Base-by-base conservation (phyloP, 2,329 filamentous ascomycete species). In the Stachybotrys chlorohalonatus region DNA sequence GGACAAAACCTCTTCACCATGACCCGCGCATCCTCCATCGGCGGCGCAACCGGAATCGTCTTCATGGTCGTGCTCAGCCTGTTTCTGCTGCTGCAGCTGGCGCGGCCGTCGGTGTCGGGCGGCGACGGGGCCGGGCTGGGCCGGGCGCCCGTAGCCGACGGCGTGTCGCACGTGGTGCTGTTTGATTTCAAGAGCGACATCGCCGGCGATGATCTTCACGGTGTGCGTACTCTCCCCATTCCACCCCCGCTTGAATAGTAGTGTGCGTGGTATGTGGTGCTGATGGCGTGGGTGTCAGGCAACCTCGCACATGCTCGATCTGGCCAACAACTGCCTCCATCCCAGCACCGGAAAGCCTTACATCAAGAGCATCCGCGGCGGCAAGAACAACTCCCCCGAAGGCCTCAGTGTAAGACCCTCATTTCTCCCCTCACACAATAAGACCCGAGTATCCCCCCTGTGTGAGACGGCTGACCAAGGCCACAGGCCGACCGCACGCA, bases 291-390 rank as follows among this genome's bases (percentile, higher is more conserved):
- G 24, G 2, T 24, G 24, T 13, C 36, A 47, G 46, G 46, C 46
- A 9, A 47, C 46, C 9, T 47, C 46, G 46, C 11, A 16, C n/a
- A 52, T 36, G 36, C 32, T 86, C 7, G 74, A 66, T 0, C 70
- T 89, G 2, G 75, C 75, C 59, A 70, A 81, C 8, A 75, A 74
- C 7, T 89, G 86, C 65, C 45, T 87, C 13, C 83, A 87, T 58
- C 82, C 84, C 2, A 71, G 68, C 1, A 79, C 81, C 0, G 70
- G 81, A n/a, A 71, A 78, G 59, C 78, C 79, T 0, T 89, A 88
- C 60, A 76, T 88, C 54, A 78, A 76, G 57, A 75, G 76, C 0
- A 72, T 77, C n/a, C 73, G 73, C 2, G 84, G 83, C 1, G 85
- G 85, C 0, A 69, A 68, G 45, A 79, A 88, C 61, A 84, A 80